Evolutionary conservation across 768 basidiomycete genomes (phyloP).

Genomic region (Amanita thiersii): DNA sequence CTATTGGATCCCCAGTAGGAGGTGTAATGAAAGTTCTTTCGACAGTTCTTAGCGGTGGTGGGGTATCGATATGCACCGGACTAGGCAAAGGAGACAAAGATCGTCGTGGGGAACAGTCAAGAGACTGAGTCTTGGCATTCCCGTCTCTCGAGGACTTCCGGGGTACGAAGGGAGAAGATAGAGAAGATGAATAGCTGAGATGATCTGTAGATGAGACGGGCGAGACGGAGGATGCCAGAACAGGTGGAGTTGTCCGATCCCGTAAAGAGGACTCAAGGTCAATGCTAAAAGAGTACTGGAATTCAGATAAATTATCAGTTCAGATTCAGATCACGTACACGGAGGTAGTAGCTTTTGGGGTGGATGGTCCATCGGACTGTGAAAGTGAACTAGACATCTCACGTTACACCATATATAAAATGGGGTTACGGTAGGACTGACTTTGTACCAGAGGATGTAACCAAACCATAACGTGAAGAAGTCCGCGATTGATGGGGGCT

Average conservation of each 20-base stretch:
- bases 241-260: conserved; percentile 11
- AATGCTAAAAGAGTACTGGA: conserved; percentile 11
- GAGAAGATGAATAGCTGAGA: conserved; percentile 18
- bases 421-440: conserved; percentile 8
- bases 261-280: conserved; percentile 13
- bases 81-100: background rate
- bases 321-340: conserved; percentile 13
- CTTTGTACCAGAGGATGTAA: background rate
- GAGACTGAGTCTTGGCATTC: conserved; percentile 12
- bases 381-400: conserved; percentile 8
- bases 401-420: background rate
- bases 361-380: conserved; percentile 13
- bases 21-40: conserved; percentile 16
- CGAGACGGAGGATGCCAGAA: conserved; percentile 22
- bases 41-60: conserved; percentile 11
- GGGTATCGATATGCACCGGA: conserved; percentile 9
- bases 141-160: conserved; percentile 24
- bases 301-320: background rate
- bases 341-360: conserved; percentile 17
- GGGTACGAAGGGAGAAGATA: conserved; percentile 42
- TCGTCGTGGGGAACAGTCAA: conserved; percentile 5
- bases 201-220: conserved; percentile 18
- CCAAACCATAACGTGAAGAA: background rate
- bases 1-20: conserved; percentile 15
- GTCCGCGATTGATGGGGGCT: background rate